phyloP scores from a whole-genome alignment of 1,284 basidiomycete genomes.

The Melampsora occidentalis region DNA sequence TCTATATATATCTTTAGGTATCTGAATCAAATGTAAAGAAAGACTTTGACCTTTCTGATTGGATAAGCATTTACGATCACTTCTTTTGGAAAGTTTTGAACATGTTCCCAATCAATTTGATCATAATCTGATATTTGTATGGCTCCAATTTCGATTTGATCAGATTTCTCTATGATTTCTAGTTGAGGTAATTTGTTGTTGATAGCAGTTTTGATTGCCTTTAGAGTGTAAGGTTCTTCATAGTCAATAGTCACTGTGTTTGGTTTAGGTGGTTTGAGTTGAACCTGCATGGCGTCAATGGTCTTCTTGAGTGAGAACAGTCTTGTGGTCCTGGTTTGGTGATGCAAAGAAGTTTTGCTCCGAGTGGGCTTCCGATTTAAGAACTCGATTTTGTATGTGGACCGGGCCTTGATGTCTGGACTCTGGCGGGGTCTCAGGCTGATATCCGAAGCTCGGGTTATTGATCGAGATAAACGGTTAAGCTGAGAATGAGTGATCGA shows the following conservation, averaged over 20 bases:
- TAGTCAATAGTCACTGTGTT: not conserved
- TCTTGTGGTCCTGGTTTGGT: too few species aligned
- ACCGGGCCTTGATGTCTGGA: too few species aligned
- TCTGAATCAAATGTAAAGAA: not conserved
- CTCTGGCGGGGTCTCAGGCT: too few species aligned
- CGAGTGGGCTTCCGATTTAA: too few species aligned
- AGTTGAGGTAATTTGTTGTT: not conserved
- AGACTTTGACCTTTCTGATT: conserved; percentile 29
- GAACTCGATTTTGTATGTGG: too few species aligned
- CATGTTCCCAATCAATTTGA: conserved; percentile 9
- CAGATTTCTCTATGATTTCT: not conserved
- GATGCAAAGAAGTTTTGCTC: too few species aligned
- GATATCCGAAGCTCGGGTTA: too few species aligned
- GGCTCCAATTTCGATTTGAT: not conserved
- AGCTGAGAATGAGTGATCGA: too few species aligned
- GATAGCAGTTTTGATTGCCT: not conserved
- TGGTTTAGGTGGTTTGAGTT: not conserved
- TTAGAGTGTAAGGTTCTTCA: not conserved
- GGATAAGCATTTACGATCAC: conserved; percentile 29
- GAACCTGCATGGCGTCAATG: not conserved
- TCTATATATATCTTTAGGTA: not conserved
- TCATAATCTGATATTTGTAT: conserved; percentile 29
- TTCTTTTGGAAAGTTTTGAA: conserved; percentile 13
- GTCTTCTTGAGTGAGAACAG: not conserved
- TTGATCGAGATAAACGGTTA: too few species aligned